These are phyloP conservation scores for Pichia cephalocereana DNA, from an alignment of 805 yeast genomes.

Conservation along the genomic window DNA sequence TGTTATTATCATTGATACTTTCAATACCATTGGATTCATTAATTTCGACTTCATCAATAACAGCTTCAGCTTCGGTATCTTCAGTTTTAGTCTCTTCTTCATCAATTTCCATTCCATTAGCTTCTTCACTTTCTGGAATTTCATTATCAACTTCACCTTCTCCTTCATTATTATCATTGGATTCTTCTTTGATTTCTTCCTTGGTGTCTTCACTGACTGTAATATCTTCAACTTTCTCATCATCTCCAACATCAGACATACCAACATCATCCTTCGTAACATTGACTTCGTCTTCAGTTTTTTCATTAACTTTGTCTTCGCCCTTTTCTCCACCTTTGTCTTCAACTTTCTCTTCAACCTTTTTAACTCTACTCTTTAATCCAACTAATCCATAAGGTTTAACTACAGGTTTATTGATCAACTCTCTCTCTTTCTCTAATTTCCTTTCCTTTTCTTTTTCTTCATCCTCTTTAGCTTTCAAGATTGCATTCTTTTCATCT, in stretches of 20 bases:
- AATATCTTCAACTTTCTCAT: not conserved
- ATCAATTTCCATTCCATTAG: not conserved
- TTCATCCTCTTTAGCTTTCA: constrained; percentile 13
- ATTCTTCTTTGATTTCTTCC: not conserved
- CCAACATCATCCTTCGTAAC: too few relatives aligned
- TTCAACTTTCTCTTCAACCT: not conserved
- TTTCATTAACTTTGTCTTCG: not conserved
- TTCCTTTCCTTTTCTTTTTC: constrained; percentile 12
- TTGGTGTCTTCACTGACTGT: too few relatives aligned
- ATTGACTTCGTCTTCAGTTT: too few relatives aligned
- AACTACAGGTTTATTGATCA: not conserved
- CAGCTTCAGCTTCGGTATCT: not conserved
- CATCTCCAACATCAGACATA: not conserved
- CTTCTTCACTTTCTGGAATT: not conserved
- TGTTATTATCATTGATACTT: too few relatives aligned
- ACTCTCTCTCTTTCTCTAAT: not conserved
- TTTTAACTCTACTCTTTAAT: not conserved
- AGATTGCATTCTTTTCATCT: constrained; percentile 15
- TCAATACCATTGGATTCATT: too few relatives aligned
- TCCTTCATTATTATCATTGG: not conserved
- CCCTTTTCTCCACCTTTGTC: not conserved
- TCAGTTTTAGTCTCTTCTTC: not conserved
- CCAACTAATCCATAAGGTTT: constrained; percentile 26
- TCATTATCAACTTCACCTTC: not conserved
- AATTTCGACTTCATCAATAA: not conserved